phyloP scores from a whole-genome alignment of 768 basidiomycete species.

The Hericium coralloides region DNA sequence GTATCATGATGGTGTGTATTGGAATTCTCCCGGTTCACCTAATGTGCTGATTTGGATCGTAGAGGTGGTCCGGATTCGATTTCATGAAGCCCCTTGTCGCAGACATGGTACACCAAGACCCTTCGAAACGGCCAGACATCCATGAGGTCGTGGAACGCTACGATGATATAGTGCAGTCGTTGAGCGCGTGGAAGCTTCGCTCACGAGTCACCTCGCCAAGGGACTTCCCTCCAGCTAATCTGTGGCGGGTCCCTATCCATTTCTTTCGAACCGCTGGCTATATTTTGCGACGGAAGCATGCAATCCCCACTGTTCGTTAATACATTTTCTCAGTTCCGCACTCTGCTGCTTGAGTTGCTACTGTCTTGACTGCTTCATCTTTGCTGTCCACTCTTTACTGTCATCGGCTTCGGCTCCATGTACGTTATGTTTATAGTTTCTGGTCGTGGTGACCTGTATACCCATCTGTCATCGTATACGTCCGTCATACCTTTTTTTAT shows the following conservation, averaged over 20 bases:
- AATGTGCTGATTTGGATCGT: background rate
- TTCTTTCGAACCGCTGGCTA: background rate
- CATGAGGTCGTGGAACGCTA: constrained; percentile 3
- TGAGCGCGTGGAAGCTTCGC: constrained; percentile 4
- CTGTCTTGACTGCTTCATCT: too few species aligned
- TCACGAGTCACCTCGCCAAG: background rate
- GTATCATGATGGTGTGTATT: too few species aligned
- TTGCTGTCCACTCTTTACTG: too few species aligned
- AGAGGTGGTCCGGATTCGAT: constrained; percentile 16
- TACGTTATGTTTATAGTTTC: too few species aligned
- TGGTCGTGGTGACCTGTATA: too few species aligned
- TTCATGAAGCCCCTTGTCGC: constrained; percentile 19
- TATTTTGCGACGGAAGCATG: background rate
- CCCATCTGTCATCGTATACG: too few species aligned
- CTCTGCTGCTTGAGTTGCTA: too few species aligned
- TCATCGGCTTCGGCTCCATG: too few species aligned
- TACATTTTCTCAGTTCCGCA: too few species aligned
- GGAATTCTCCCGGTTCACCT: too few species aligned
- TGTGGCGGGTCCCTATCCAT: background rate
- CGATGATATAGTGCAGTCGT: background rate
- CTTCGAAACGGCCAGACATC: constrained; percentile 18
- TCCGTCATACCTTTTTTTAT: too few species aligned
- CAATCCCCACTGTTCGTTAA: too few species aligned
- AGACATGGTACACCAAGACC: constrained; percentile 20
- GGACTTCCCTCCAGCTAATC: background rate